Base-by-base conservation (phyloP, 495 filamentous ascomycete species). In the Neurospora cerealis region DNA sequence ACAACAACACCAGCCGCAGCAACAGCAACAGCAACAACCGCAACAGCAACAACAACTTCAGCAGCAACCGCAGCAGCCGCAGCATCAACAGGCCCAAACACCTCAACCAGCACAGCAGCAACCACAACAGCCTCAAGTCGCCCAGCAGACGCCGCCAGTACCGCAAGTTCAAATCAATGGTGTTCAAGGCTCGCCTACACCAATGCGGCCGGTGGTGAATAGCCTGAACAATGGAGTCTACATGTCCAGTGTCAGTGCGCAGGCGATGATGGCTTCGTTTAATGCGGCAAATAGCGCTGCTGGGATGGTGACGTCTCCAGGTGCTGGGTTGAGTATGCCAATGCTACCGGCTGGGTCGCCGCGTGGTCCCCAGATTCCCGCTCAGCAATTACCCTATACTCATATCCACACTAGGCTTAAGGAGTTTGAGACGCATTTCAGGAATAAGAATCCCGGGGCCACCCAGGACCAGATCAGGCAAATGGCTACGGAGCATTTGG, bases 381-480 rank as follows among this genome's bases (percentile, higher is more conserved):
- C 80, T 7, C 80, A 78, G 46, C 77, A 76, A 28, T 32, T 73
- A 21, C 73, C 74, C 24, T 70, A 74, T 8, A 41, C 78, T 34
- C 71, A 76, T 8, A 44, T 78, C 32, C 71, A 76, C 0, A 74
- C 75, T 24, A 77, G 79, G 11, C 78, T 82, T 10, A 70, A 69
- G 21, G 78, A 81, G 13, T 74, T 86, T 5, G 85, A 86, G 74
- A 71, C 71, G 0, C 74, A 79, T 24, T 80, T 81, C 42, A 75
- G 80, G 72, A 40, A 73, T 2, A 83, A 83, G 78, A 85, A 91
- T 72, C 90, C 91, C 0, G 85, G 85, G 71, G 82, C 89, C 48
- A 82, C 87, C 8, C 82, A 85, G 0, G 90, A 92, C 42, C 86
- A 89, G 74, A 85, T 91, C 36, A 87, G 83, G 71, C 87, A 88